Percentiles rank a stretch among this genome's conserved stretches.
Evolutionary conservation across 306 rosid genomes (phyloP).

Genomic region (Begonia fuchsioides): DNA sequence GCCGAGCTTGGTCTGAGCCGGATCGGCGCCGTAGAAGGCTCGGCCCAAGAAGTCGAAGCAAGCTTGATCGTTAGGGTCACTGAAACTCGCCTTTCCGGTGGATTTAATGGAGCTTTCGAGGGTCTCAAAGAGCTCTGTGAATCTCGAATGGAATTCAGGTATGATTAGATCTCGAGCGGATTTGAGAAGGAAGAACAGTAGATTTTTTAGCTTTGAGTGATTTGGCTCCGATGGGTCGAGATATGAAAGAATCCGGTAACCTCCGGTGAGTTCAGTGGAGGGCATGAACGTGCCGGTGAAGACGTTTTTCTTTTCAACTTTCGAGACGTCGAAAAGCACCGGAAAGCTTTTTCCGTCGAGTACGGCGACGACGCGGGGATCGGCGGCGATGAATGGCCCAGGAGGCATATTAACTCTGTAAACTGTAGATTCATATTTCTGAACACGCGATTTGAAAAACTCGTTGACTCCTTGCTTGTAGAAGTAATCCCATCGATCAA

Average conservation of each 20-base stretch:
- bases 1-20: conserved; percentile 39
- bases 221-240: too few relatives aligned
- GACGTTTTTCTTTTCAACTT: conserved; percentile 64
- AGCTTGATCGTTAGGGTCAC: conserved; percentile 42
- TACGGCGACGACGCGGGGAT: conserved; percentile 49
- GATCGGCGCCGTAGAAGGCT: conserved; percentile 27
- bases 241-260: conserved; percentile 67
- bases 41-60: conserved; percentile 62
- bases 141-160: conserved; percentile 54
- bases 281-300: conserved; percentile 94
- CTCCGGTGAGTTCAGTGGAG: conserved; percentile 66
- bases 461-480: conserved; percentile 60
- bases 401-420: conserved; percentile 87
- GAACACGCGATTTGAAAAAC: conserved; percentile 41
- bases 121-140: conserved; percentile 31
- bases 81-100: conserved; percentile 39
- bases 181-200: conserved; percentile 57
- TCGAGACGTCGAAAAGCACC: conserved; percentile 51
- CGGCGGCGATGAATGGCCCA: conserved; percentile 43
- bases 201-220: conserved; percentile 46
- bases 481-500: conserved; percentile 61
- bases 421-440: conserved; percentile 54
- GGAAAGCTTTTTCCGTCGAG: conserved; percentile 82
- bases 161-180: conserved; percentile 35
- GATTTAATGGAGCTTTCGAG: conserved; percentile 32